Base-by-base conservation (phyloP, 179 eudicot genomes). In the Amaranthus tricolor region DNA sequence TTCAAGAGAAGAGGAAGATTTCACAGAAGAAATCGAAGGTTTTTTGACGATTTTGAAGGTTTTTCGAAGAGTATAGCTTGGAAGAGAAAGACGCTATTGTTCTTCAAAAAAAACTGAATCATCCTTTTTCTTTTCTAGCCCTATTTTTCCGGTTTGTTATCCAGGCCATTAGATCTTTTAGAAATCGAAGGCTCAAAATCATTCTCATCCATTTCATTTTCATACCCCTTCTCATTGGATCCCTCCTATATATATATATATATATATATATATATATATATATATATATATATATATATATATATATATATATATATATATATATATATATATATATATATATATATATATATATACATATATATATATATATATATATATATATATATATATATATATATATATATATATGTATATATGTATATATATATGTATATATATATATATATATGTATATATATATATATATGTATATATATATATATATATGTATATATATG, bases 321-420 rank as follows among this genome's bases (percentile, higher is more conserved):
- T 56, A 56, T 56, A 56, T 56, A 56, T 56, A 56, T 56, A 56
- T 56, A 56, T 56, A 56, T 56, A 56, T 56, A 56, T 56, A 56
- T 56, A 56, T 56, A 56, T 56, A 13, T 56, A 13, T 56, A 13
- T 56, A 56, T 56, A 56, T 56, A 56, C n/a, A 56, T 56, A 56
- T 56, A 56, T 56, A 13, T 56, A 56, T 56, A 56, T 56, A 56
- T 56, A 56, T 56, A 56, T 56, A 56, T 56, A 56, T 56, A 56
- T 56, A 56, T 56, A 56, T 56, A 56, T 15, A 6, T 56, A 56
- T 56, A 56, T 56, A 56, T 56, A 56, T 56, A 15, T 56, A 56
- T 15, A 56, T 56, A 56, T 56, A 56, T 15, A 56, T 15, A 56
- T 15, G n/a, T 15, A 56, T 15, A 56, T 15, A 56, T 15, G n/a